phyloP scores from a whole-genome alignment of 73 alveolate species.

The Paramecium primaurelia region DNA sequence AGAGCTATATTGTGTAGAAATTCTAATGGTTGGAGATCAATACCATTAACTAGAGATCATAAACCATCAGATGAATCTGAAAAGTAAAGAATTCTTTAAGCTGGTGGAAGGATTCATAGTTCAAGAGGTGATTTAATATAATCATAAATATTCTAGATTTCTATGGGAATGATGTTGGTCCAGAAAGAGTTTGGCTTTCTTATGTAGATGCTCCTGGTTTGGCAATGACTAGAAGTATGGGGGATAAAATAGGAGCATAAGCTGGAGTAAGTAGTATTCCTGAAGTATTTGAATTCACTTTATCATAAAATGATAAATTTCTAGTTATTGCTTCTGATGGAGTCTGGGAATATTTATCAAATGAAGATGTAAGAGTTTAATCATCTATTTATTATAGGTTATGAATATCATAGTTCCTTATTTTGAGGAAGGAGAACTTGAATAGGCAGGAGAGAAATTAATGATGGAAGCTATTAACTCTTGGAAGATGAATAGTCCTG shows the following conservation, averaged over 20 bases:
- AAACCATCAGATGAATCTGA: constrained; percentile 82
- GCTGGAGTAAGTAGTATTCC: constrained; percentile 12
- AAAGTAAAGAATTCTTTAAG: constrained; percentile 71
- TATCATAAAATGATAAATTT: constrained; percentile 34
- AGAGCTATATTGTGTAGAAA: constrained; percentile 75
- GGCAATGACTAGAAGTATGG: constrained; percentile 91
- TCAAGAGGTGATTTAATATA: background rate
- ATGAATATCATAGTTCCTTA: background rate
- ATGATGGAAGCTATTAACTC: background rate
- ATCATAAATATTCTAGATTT: constrained; percentile 64
- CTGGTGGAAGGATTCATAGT: constrained; percentile 66
- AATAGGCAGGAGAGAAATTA: background rate
- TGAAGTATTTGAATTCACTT: constrained; percentile 47
- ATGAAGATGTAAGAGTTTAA: background rate
- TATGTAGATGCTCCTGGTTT: constrained; percentile 93
- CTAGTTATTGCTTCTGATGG: constrained; percentile 40
- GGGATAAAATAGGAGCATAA: constrained; percentile 12
- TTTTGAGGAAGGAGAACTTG: background rate
- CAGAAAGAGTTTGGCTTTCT: constrained; percentile 92
- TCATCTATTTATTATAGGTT: background rate
- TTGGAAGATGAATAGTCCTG: constrained; percentile 26
- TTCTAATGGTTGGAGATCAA: constrained; percentile 68
- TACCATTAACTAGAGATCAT: constrained; percentile 67
- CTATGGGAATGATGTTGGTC: constrained; percentile 83
- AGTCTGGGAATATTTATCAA: constrained; percentile 38